Base-by-base conservation (phyloP, 164 flowering plant genomes). In the Vitis rupestris region DNA sequence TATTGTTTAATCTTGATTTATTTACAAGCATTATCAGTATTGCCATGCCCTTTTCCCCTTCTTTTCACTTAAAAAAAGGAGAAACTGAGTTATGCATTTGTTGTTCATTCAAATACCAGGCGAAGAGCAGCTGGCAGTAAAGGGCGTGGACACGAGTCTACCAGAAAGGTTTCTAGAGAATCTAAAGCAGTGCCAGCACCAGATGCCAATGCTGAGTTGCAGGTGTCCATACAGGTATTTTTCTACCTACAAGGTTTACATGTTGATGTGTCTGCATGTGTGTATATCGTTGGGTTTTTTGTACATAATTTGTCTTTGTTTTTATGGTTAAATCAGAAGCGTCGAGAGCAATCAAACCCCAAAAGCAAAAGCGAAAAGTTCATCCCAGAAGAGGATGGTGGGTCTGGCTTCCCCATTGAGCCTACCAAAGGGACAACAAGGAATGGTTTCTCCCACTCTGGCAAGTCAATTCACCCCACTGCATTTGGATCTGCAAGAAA, bases 181-280 rank as follows among this genome's bases (percentile, higher is more conserved):
- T 75, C 87, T 15, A 85, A 77, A 74, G 88, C 84, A 44, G 66
- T 72, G 47, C 86, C 86, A 49, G 90, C 86, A 58, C 87, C 86
- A 70, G 86, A 87, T 74, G 86, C 89, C 52, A 92, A 87, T 83
- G 87, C 84, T 49, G 89, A 90, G 76, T 71, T 80, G 65, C 90
- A 73, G 74, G 79, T 72, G 14, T 82, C 89, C 57, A 67, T 76
- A 55, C 85, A 76, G 85, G 90, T 86, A 80, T 66, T 19, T 69
- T 48, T 54, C 4, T 57, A 14, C 3, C 31, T 37, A 23, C 27
- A 23, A 23, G 27, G 27, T 2, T 23, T 23, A 23, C 27, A 23
- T 23, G 27, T 23, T 23, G 27, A 23, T 23, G 27, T 2, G 27
- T 23, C 27, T 50, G 9, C n/a, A 50, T 16, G 13, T 64, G n/a